Evolutionary conservation across 2,329 filamentous ascomycete genomes (phyloP), one percentile per base, ranked within the genome.

Genomic region (Parastagonospora avenae): DNA sequence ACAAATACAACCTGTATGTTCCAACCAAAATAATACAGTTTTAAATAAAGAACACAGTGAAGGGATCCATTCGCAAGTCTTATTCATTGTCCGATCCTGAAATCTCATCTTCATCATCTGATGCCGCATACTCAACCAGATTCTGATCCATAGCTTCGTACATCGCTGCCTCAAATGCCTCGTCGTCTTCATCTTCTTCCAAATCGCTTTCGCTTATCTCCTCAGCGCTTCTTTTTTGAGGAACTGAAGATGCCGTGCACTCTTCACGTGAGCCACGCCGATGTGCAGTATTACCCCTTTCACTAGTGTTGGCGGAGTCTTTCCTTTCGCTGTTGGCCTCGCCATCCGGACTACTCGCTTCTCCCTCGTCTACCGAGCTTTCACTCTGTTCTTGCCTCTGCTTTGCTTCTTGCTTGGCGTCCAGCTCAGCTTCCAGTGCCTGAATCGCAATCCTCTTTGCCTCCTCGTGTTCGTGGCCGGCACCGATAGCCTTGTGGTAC

Each of bases 401-500:
- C 40, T 19, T 44, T 50, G 9, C 59, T 11, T 54, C 39, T 24
- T 24, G 19, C 15, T 57, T 52, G 8, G 47, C 57, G 11, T 62
- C 54, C 7, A 68, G 37, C n/a, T 52, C 46, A n/a, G 19, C 44
- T 36, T 67, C 63, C 2, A 60, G 57, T 4, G 54, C 48, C 29
- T 45, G 19, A 7, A 68, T 41, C 0, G 67, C 62, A 8, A 48
- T 39, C 5, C 12, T 11, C n/a, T 63, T n/a, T 8, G 66, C 64
- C 4, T 54, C 48, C 1, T 57, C 57, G 4, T 48, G 30, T 3
- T 37, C 29, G 9, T 44, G 8, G 1, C 52, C 66, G 2, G 42
- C 19, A 1, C 50, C 59, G 4, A 67, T n/a, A 2, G 52, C 49
- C 8, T 52, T 50, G 42, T 58, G 62, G 38, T 67, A 66, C 16